phyloP scores from a whole-genome alignment of 805 yeast genomes.

The Pichia kluyveri region DNA sequence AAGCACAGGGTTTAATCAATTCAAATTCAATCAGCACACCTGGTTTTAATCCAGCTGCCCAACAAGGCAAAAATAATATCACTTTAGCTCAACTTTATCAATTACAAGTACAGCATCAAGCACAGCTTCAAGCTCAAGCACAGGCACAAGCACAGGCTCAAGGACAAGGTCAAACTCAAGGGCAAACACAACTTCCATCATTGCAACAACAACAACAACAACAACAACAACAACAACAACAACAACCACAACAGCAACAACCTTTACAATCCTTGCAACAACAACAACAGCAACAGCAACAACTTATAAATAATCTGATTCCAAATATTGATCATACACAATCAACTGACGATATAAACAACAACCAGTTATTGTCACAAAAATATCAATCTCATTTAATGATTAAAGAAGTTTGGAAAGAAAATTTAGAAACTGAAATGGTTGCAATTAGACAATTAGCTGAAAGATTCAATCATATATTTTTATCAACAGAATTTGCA shows the following conservation, averaged over 20 bases:
- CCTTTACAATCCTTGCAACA: conserved; percentile 12
- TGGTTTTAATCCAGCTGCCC: conserved; percentile 7
- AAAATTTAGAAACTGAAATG: conserved; percentile 61
- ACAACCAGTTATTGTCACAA: background rate
- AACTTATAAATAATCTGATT: background rate
- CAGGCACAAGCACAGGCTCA: no score
- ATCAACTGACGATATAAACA: background rate
- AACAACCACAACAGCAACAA: conserved; percentile 12
- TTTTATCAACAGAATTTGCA: conserved; percentile 87
- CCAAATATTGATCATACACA: background rate
- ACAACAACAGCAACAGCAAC: conserved; percentile 9
- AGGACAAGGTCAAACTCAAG: no score
- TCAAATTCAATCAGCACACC: conserved; percentile 3
- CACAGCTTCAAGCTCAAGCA: conserved; percentile 7
- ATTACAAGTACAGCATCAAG: conserved; percentile 17
- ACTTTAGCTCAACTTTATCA: conserved; percentile 12
- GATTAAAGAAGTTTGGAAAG: conserved; percentile 66
- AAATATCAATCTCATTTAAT: conserved; percentile 32
- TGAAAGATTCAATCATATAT: conserved; percentile 47
- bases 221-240: conserved; percentile 12
- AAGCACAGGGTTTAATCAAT: background rate
- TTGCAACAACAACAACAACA: conserved; percentile 1
- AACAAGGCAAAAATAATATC: conserved; percentile 10
- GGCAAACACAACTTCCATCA: no score
- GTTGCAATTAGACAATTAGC: conserved; percentile 50